A percentile compares a stretch with the other conserved stretches of the same genome.
Conservation (phyloP, 352 stramenopile species). For the Pythium dissotocum region DNA sequence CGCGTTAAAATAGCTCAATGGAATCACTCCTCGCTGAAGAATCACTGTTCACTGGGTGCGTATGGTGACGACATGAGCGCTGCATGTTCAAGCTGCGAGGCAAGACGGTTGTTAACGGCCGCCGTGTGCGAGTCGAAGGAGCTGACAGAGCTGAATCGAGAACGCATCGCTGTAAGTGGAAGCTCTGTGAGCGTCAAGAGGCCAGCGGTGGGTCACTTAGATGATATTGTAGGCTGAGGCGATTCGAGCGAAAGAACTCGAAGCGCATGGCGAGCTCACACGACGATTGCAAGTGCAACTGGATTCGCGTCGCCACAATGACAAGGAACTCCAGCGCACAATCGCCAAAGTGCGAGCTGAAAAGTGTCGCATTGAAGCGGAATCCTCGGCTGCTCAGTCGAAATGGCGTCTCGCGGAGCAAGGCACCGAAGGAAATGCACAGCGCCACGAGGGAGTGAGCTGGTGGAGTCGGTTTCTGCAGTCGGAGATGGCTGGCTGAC, state of each 20-base stretch:
- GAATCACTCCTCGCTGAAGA: no score
- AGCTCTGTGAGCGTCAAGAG: background rate
- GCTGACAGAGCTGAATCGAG: background rate
- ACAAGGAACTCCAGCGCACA: constrained; percentile 40
- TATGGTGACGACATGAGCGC: background rate
- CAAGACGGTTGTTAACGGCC: background rate
- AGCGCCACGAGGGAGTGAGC: constrained; percentile 11
- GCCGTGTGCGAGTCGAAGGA: background rate
- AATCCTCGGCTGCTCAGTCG: constrained; percentile 21
- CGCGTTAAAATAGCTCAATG: no score
- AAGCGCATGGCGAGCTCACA: constrained; percentile 42
- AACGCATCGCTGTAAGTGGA: constrained; percentile 7
- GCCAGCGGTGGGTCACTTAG: background rate
- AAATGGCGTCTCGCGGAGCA: constrained; percentile 21
- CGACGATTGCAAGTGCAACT: constrained; percentile 38
- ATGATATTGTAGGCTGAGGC: constrained; percentile 36
- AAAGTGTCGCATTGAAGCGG: constrained; percentile 45
- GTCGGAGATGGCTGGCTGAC: background rate
- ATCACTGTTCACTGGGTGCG: no score
- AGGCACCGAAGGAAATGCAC: background rate
- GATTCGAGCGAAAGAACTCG: constrained; percentile 50
- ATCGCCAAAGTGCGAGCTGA: constrained; percentile 48
- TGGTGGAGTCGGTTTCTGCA: background rate
- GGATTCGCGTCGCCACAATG: constrained; percentile 20
- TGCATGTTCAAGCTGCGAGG: background rate